phyloP scores from a whole-genome alignment of 371 early-diverging fungal species.

The Rhizopus arrhizus region DNA sequence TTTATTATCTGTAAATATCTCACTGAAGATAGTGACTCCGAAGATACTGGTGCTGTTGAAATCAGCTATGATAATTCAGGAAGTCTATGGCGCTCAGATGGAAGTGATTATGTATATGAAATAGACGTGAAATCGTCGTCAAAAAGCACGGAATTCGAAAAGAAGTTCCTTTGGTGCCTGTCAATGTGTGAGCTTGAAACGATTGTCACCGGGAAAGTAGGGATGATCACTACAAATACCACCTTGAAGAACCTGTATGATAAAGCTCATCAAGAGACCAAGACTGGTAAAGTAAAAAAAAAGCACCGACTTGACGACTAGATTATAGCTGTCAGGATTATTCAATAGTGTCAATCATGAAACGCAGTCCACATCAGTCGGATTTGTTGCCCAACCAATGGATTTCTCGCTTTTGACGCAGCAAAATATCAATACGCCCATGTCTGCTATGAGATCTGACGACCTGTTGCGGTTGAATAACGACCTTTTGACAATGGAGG shows the following conservation, averaged over 20 bases:
- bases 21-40: too few species aligned
- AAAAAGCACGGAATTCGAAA: conserved; percentile 10
- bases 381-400: conserved; percentile 8
- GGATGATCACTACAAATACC: conserved; percentile 6
- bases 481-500: conserved; percentile 1
- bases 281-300: not conserved
- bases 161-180: conserved; percentile 10
- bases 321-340: conserved; percentile 11
- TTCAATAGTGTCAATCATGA: conserved; percentile 11
- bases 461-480: not conserved
- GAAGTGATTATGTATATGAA: not conserved
- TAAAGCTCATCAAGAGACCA: conserved; percentile 7
- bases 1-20: too few species aligned
- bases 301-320: conserved; percentile 3
- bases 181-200: conserved; percentile 10
- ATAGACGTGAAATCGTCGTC: not conserved
- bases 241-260: conserved; percentile 9
- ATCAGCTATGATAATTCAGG: not conserved
- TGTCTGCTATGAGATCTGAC: not conserved
- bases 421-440: not conserved
- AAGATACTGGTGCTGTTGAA: conserved; percentile 4
- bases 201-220: conserved; percentile 6
- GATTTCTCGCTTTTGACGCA: conserved; percentile 11
- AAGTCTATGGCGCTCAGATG: conserved; percentile 4
- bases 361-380: conserved; percentile 9